These are phyloP conservation scores for Saccharomyces hybrid DNA, from an alignment of 1,139 yeast species.

Conservation along the genomic window DNA sequence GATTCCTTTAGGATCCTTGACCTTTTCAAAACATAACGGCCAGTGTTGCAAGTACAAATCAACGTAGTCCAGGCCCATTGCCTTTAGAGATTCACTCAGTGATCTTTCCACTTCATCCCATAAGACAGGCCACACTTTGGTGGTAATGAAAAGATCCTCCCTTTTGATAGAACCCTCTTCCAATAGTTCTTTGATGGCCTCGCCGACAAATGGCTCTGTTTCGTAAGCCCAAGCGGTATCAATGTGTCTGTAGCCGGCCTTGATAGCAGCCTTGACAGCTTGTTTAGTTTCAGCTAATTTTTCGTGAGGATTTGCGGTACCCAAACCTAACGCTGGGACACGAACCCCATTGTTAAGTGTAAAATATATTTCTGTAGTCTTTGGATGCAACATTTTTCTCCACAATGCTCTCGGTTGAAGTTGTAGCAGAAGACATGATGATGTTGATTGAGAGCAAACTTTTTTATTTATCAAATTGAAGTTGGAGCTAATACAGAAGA, in stretches of 20 bases:
- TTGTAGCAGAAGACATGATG: not conserved
- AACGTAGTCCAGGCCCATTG: conserved; percentile 49
- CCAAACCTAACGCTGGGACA: conserved; percentile 55
- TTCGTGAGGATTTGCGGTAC: conserved; percentile 46
- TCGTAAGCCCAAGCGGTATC: conserved; percentile 53
- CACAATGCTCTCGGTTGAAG: not conserved
- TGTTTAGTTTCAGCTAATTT: conserved; percentile 28
- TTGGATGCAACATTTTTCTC: conserved; percentile 20
- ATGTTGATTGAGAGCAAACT: not conserved
- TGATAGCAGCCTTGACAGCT: conserved; percentile 42
- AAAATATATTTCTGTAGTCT: conserved; percentile 30
- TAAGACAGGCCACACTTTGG: conserved; percentile 51
- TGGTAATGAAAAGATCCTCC: conserved; percentile 52
- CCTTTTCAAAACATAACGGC: conserved; percentile 48
- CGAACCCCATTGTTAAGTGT: conserved; percentile 44
- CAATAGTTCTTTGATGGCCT: conserved; percentile 43
- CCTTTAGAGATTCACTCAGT: conserved; percentile 34
- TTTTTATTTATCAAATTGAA: not conserved
- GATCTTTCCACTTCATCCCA: conserved; percentile 36
- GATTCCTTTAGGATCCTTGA: conserved; percentile 35
- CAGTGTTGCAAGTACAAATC: conserved; percentile 56
- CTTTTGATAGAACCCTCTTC: conserved; percentile 44
- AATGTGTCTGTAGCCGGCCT: conserved; percentile 45
- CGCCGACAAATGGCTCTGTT: conserved; percentile 44
- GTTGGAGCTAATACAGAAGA: not conserved